These are phyloP conservation scores for Lumnitzera littorea DNA, from an alignment of 345 rosid genomes.

Conservation along the genomic window DNA sequence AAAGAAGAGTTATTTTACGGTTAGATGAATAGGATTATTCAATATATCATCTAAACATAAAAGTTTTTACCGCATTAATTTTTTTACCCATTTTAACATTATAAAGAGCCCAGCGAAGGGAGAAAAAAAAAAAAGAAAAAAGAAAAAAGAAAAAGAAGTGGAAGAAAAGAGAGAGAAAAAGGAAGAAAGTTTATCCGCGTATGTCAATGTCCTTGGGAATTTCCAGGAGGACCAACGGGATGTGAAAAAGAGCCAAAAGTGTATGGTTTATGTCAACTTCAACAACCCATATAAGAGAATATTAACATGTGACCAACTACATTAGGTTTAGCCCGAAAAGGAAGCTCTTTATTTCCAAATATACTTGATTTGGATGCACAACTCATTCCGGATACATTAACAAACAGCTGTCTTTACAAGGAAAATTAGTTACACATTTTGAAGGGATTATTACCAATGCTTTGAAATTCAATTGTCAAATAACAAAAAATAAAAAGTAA, in stretches of 20 bases:
- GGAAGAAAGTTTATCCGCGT: not conserved
- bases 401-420: constrained; percentile 3
- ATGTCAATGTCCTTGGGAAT: not conserved
- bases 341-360: constrained; percentile 24
- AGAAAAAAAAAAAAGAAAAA: no score
- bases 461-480: not conserved
- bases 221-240: constrained; percentile 10
- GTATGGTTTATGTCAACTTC: constrained; percentile 37
- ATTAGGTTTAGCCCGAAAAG: constrained; percentile 18
- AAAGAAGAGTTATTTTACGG: no score
- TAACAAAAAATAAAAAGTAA: not conserved
- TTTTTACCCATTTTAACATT: no score
- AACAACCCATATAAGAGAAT: constrained; percentile 15
- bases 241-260: constrained; percentile 23
- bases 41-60: no score
- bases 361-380: not conserved
- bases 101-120: no score
- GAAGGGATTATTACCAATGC: no score
- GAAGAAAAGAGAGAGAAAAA: no score
- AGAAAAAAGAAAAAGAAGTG: no score
- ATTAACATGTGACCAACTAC: constrained; percentile 24
- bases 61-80: no score
- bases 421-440: not conserved
- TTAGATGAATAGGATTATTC: no score
- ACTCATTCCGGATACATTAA: not conserved